Evolutionary conservation across 2,329 filamentous ascomycete genomes (phyloP).

Genomic region (Graphilbum sp.): DNA sequence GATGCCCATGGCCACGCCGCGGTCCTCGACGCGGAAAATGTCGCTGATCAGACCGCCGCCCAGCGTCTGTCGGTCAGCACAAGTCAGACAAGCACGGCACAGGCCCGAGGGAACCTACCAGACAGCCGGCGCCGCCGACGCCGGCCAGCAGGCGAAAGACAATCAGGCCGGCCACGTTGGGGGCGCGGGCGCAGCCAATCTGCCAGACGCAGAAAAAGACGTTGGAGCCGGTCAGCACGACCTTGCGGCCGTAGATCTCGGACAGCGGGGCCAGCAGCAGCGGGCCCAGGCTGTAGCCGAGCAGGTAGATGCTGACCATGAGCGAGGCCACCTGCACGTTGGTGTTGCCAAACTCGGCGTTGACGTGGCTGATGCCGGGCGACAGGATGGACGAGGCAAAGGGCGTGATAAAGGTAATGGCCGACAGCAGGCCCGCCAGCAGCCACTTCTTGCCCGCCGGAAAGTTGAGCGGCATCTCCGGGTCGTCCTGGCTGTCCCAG

Average conservation of each 20-base stretch:
- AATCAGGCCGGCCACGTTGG: slow-evolving; percentile 25
- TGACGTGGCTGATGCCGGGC: slow-evolving; percentile 27
- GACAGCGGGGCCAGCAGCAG: slow-evolving; percentile 7
- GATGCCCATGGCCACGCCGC: slow-evolving; percentile 38
- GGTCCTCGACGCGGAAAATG: slow-evolving; percentile 26
- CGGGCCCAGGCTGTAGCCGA: slow-evolving; percentile 22
- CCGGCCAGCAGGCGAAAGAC: slow-evolving; percentile 10
- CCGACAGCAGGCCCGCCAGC: slow-evolving; percentile 35
- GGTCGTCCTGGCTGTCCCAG: slow-evolving; percentile 43
- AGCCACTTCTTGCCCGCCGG: slow-evolving; percentile 37
- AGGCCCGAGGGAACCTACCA: slow-evolving; percentile 14
- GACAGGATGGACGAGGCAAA: slow-evolving; percentile 46
- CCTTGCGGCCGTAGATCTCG: slow-evolving; percentile 18
- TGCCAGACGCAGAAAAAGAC: slow-evolving; percentile 43
- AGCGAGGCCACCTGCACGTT: slow-evolving; percentile 29
- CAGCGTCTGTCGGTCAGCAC: slow-evolving; percentile 1
- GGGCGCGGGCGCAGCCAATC: slow-evolving; percentile 49
- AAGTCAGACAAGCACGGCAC: no score
- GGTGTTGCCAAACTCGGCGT: slow-evolving; percentile 26
- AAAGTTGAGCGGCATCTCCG: slow-evolving; percentile 43
- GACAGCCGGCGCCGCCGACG: slow-evolving; percentile 7
- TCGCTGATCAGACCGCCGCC: slow-evolving; percentile 4
- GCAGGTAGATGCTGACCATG: slow-evolving; percentile 43
- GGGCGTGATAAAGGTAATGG: slow-evolving; percentile 49
- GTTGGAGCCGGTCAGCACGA: slow-evolving; percentile 62